phyloP scores from a whole-genome alignment of 192 early-diverging fungal species.

The Podila epigama region DNA sequence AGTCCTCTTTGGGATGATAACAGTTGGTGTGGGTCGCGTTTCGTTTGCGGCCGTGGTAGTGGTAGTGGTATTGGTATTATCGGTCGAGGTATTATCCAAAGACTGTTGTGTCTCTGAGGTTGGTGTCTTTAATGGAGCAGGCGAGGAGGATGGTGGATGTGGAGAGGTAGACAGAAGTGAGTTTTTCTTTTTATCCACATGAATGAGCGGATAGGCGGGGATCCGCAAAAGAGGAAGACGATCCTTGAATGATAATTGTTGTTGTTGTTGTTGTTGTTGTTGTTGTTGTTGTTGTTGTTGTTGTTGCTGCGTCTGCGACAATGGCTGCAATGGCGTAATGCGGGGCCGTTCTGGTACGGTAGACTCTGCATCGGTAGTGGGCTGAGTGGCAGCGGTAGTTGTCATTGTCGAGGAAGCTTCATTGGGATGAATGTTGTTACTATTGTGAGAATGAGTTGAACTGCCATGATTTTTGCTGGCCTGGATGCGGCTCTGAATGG shows the following conservation, averaged over 20 bases:
- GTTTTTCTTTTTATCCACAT: conserved; percentile 10
- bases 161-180: not conserved
- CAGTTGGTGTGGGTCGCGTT: conserved; percentile 1
- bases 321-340: not conserved
- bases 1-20: conserved; percentile 28
- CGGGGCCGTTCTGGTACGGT: not conserved
- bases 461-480: conserved; percentile 1
- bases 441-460: not conserved
- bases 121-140: not conserved
- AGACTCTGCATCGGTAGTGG: too few species aligned
- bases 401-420: not conserved
- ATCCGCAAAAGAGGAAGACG: conserved; percentile 15
- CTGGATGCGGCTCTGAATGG: conserved; percentile 16
- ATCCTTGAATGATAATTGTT: conserved; percentile 6
- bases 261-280: not conserved
- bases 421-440: not conserved
- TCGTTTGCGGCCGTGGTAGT: too few species aligned
- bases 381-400: not conserved
- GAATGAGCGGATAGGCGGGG: conserved; percentile 27
- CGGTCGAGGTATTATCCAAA: not conserved
- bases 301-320: too few species aligned
- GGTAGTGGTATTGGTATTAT: not conserved
- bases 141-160: not conserved
- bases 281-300: not conserved
- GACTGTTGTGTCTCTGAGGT: not conserved